Evolutionary conservation across 2,329 filamentous ascomycete species (phyloP).

Genomic region (Bipolaris oryzae): DNA sequence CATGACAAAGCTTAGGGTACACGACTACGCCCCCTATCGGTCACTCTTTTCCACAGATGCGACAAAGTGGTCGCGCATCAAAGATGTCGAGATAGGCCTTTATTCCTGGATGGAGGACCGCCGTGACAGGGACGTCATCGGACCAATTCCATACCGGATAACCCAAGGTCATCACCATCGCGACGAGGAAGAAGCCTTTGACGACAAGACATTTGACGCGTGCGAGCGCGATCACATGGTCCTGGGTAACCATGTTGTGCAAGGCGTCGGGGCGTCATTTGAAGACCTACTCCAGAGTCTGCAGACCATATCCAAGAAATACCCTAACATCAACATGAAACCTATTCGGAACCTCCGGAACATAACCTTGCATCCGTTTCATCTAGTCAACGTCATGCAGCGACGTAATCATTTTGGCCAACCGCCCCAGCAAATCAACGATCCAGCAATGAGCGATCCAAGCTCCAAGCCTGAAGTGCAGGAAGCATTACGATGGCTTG

Average conservation of each 20-base stretch:
- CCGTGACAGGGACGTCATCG: conserved; percentile 41
- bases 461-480: conserved; percentile 41
- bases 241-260: conserved; percentile 42
- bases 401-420: conserved; percentile 36
- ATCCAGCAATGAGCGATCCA: conserved; percentile 29
- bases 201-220: conserved; percentile 42
- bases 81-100: conserved; percentile 41
- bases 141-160: conserved; percentile 42
- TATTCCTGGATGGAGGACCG: conserved; percentile 46
- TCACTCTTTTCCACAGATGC: conserved; percentile 44
- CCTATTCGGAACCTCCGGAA: conserved; percentile 36
- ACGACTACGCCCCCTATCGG: conserved; percentile 45
- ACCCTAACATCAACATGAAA: conserved; percentile 42
- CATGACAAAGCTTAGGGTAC: conserved; percentile 41
- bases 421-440: conserved; percentile 17
- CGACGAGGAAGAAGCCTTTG: conserved; percentile 45
- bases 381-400: conserved; percentile 44
- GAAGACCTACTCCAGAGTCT: conserved; percentile 42
- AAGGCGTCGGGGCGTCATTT: conserved; percentile 42
- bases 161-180: conserved; percentile 42
- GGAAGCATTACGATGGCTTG: conserved; percentile 41
- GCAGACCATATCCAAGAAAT: conserved; percentile 37
- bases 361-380: conserved; percentile 43
- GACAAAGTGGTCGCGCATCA: conserved; percentile 38
- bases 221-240: conserved; percentile 45